Evolutionary conservation across 495 filamentous ascomycete species (phyloP), one percentile per base, ranked within the genome.

Genomic region (Penicillium samsonianum): DNA sequence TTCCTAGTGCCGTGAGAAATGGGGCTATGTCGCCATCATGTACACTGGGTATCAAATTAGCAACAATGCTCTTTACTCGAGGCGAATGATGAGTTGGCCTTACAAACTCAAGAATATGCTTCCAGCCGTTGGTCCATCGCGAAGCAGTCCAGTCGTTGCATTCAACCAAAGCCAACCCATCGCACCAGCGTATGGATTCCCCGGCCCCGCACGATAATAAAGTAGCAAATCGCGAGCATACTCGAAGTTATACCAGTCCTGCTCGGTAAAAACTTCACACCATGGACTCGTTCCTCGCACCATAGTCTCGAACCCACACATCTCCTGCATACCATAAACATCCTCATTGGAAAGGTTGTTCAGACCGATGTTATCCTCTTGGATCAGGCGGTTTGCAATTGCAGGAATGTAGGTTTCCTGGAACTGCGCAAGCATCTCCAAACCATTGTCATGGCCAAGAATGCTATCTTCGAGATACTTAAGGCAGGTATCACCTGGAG

Each of bases 141-240:
- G 58, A 49, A 87, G 66, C 33, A 87, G 65, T 48, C 73, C 67
- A 14, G 76, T 67, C 2, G 83, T 85, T 14, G 84, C 81, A 68
- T 87, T 84, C 55, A 87, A 57, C 83, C 83, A 87, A 16, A 87
- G 68, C 79, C 77, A 85, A 9, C 84, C 84, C 80, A 86, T 84
- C 1, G 75, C 72, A 14, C 70, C 73, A n/a, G 77, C 79, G 57
- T 80, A 85, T 33, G 70, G 71, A 47, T 81, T 86, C 10, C 84
- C 84, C 19, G 84, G 84, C 1, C 83, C 84, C 16, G 80, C 78
- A 14, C 84, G 74, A 64, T 86, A 87, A 64, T 82, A 87, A 60
- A 85, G 82, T 9, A 82, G 64, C 12, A 87, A 26, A 61, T 86
- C 84, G 23, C 84, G 77, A 17, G 82, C 84, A 58, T 87, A 87